These are phyloP conservation scores for Teratosphaeria gauchensis DNA, from an alignment of 2,329 filamentous ascomycete species.

Conservation along the genomic window DNA sequence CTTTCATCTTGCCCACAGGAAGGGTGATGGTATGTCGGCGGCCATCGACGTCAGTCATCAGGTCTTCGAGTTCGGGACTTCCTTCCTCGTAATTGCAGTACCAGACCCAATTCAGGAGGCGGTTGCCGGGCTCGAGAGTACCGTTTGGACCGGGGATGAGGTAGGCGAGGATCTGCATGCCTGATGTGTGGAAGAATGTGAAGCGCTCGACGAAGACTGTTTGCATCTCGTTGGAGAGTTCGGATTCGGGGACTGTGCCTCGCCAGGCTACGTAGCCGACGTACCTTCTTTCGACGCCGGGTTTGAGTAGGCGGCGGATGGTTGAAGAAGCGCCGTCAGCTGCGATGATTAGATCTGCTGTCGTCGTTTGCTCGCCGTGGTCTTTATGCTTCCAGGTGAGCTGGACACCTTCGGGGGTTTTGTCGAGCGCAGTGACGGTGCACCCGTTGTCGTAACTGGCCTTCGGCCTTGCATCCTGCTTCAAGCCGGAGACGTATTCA, in stretches of 20 bases:
- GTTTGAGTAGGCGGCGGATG: slow-evolving; percentile 16
- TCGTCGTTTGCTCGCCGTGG: slow-evolving; percentile 10
- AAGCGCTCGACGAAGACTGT: slow-evolving; percentile 30
- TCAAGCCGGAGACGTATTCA: slow-evolving; percentile 17
- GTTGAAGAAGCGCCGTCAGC: slow-evolving; percentile 33
- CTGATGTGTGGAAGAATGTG: slow-evolving; percentile 30
- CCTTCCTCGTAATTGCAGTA: slow-evolving; percentile 36
- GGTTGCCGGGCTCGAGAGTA: slow-evolving; percentile 28
- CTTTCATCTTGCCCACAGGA: slow-evolving; percentile 32
- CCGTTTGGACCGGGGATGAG: slow-evolving; percentile 37
- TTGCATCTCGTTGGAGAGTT: slow-evolving; percentile 24
- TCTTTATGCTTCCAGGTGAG: slow-evolving; percentile 19
- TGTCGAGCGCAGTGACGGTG: slow-evolving; percentile 18
- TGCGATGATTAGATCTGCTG: slow-evolving; percentile 32
- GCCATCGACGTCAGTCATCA: slow-evolving; percentile 38
- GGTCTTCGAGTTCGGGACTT: slow-evolving; percentile 29
- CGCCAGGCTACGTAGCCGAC: slow-evolving; percentile 25
- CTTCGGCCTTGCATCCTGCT: slow-evolving; percentile 8
- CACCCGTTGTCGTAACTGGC: slow-evolving; percentile 23
- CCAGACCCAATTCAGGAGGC: slow-evolving; percentile 41
- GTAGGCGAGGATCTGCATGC: slow-evolving; percentile 33
- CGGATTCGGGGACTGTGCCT: slow-evolving; percentile 24
- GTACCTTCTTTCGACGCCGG: slow-evolving; percentile 21
- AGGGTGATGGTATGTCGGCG: slow-evolving; percentile 34
- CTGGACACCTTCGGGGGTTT: slow-evolving; percentile 11